Conservation (phyloP, 2,329 filamentous ascomycete species). For the Colletotrichum sidae region DNA sequence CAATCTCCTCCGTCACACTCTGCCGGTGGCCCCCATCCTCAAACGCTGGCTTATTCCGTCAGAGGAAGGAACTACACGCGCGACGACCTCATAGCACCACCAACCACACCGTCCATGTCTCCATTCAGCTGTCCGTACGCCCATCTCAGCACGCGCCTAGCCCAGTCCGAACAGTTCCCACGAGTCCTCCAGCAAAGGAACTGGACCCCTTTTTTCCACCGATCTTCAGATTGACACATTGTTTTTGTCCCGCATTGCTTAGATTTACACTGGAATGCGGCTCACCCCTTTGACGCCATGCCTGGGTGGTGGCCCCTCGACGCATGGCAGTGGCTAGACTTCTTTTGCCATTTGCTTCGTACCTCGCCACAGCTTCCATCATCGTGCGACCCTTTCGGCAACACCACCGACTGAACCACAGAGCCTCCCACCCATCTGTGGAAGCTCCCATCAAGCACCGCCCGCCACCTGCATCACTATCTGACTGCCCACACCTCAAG, state of each 20-base stretch:
- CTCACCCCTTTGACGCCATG: conserved; percentile 14
- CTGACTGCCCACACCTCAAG: conserved; percentile 22
- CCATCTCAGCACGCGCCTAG: background rate
- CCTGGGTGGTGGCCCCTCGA: background rate
- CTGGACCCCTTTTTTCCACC: conserved; percentile 11
- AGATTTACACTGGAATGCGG: conserved; percentile 17
- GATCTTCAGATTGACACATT: conserved; percentile 30
- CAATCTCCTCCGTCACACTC: conserved; percentile 26
- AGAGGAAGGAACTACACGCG: conserved; percentile 30
- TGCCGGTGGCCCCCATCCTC: conserved; percentile 14
- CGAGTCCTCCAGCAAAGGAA: conserved; percentile 4
- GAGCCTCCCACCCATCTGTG: conserved; percentile 1
- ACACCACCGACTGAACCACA: conserved; percentile 2
- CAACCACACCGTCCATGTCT: background rate
- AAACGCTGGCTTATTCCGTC: conserved; percentile 36
- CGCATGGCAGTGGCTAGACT: conserved; percentile 9
- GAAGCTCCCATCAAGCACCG: conserved; percentile 27
- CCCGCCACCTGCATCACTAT: conserved; percentile 36
- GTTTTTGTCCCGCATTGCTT: conserved; percentile 3
- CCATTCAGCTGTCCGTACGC: background rate
- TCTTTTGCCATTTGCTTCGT: background rate
- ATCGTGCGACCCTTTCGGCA: conserved; percentile 19
- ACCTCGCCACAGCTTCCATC: conserved; percentile 31
- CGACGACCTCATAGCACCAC: conserved; percentile 35
- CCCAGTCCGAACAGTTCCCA: conserved; percentile 15